These are phyloP conservation scores for Puccinellia tenuiflora DNA, from an alignment of 176 grass and related monocot species.

Conservation along the genomic window DNA sequence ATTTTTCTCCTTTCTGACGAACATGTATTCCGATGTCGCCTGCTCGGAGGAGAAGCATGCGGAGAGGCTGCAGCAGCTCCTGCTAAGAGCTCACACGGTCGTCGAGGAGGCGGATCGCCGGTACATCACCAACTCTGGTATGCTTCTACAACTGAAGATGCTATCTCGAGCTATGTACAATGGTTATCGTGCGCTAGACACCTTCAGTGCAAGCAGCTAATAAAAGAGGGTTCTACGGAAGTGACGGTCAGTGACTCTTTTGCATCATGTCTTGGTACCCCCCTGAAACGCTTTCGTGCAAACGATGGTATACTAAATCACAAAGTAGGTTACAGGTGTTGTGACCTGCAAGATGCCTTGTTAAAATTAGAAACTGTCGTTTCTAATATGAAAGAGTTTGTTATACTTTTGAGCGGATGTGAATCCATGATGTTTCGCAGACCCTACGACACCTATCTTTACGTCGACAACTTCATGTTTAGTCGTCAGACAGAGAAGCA, in stretches of 20 bases:
- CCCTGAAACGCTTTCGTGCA: neutral
- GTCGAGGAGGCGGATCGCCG: neutral
- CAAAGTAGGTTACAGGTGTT: neutral
- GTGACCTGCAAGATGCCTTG: neutral
- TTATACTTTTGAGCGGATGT: neutral
- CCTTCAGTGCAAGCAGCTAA: neutral
- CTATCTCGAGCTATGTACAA: neutral
- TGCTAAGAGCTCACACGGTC: neutral
- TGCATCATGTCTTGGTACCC: neutral
- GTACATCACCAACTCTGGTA: conserved; percentile 14
- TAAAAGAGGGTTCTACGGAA: neutral
- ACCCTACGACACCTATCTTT: conserved; percentile 6
- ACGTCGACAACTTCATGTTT: neutral
- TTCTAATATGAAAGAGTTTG: conserved; percentile 1
- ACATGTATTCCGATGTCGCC: neutral
- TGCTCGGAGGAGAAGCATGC: neutral
- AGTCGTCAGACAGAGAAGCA: neutral
- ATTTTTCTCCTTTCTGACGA: neutral
- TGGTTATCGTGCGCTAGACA: neutral
- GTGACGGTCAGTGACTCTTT: neutral
- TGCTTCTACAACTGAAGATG: neutral
- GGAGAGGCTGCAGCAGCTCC: neutral
- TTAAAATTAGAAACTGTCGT: neutral
- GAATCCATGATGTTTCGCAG: neutral
- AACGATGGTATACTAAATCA: neutral